phyloP scores from a whole-genome alignment of 768 basidiomycete genomes.

The Pisolithus marmoratus region DNA sequence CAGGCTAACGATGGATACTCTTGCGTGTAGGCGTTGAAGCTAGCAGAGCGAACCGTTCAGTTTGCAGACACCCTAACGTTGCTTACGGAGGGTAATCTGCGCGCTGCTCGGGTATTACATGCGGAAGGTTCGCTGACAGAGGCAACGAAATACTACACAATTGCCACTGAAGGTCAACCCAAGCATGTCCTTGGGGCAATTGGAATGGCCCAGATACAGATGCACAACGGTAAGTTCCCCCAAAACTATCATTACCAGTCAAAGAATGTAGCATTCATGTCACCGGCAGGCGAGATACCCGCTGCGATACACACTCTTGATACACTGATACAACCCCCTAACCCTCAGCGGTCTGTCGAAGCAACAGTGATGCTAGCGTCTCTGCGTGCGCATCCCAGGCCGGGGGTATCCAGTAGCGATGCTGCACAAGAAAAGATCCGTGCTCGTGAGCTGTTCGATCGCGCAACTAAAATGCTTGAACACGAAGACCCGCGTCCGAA shows the following conservation, averaged over 20 bases:
- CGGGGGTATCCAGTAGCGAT: conserved; percentile 72
- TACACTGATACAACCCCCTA: conserved; percentile 62
- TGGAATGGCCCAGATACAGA: conserved; percentile 82
- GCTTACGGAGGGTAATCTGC: conserved; percentile 80
- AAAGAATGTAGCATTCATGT: conserved; percentile 1
- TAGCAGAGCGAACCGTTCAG: conserved; percentile 91
- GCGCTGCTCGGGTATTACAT: conserved; percentile 78
- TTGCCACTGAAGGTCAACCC: conserved; percentile 61
- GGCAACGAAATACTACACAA: conserved; percentile 66
- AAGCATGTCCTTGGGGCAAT: conserved; percentile 77
- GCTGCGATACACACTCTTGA: conserved; percentile 85
- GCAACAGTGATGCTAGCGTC: conserved; percentile 87
- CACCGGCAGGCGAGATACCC: conserved; percentile 64
- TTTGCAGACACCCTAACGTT: conserved; percentile 86
- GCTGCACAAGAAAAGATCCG: conserved; percentile 60
- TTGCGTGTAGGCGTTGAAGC: conserved; percentile 65
- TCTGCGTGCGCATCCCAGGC: conserved; percentile 76
- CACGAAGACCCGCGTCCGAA: conserved; percentile 49
- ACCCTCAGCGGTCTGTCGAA: conserved; percentile 65
- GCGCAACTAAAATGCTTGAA: conserved; percentile 61
- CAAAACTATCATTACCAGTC: not conserved
- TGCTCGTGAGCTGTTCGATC: conserved; percentile 81
- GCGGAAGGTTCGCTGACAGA: conserved; percentile 57
- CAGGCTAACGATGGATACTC: not conserved
- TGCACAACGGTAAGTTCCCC: conserved; percentile 61